Percentiles rank a stretch among this genome's conserved stretches.
Conservation (phyloP, 2,329 filamentous ascomycete species). For the Alternaria sp. region DNA sequence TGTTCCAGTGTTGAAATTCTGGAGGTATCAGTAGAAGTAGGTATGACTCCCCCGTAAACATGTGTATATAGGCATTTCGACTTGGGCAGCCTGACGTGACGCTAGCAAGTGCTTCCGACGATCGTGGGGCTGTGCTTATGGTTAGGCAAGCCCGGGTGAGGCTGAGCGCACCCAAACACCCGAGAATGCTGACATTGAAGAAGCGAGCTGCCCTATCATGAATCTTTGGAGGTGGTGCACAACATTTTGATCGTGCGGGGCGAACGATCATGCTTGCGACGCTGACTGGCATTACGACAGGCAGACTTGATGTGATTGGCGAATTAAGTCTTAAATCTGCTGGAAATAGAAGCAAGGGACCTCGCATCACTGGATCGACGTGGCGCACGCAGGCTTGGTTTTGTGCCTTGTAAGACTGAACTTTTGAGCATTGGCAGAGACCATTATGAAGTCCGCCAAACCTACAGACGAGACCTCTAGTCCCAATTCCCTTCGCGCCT, state of each 20-base stretch:
- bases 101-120: conserved; percentile 1
- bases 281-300: background rate
- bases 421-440: conserved; percentile 26
- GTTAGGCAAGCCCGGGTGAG: conserved; percentile 6
- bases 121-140: conserved; percentile 12
- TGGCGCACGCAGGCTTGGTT: background rate
- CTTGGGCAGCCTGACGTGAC: conserved; percentile 7
- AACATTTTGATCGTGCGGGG: background rate
- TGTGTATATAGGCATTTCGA: background rate
- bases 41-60: background rate
- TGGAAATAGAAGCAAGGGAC: background rate
- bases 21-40: background rate
- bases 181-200: background rate
- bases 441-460: conserved; percentile 12
- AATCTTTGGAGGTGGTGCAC: background rate
- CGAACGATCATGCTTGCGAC: background rate
- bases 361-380: background rate
- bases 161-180: conserved; percentile 2
- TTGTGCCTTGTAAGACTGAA: conserved; percentile 5
- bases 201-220: conserved; percentile 3
- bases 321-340: background rate
- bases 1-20: background rate
- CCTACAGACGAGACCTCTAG: conserved; percentile 15
- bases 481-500: conserved; percentile 3
- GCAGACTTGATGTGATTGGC: background rate